phyloP scores from a whole-genome alignment of 1,284 basidiomycete genomes.

The Wolfiporia cocos region DNA sequence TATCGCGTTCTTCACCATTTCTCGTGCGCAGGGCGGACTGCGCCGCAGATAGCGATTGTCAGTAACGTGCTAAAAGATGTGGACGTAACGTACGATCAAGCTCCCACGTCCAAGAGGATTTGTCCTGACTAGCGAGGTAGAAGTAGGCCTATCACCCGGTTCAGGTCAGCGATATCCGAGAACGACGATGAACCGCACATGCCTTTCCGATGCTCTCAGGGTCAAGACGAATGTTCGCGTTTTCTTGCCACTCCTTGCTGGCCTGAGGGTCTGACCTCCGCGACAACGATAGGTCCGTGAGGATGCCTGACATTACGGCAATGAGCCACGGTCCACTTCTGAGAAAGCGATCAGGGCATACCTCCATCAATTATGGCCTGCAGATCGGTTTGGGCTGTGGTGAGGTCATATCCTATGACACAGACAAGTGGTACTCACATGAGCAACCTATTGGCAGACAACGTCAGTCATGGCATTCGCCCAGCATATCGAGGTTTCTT shows the following conservation, averaged over 20 bases:
- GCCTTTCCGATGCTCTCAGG: slow-evolving; percentile 67
- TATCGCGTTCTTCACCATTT: slow-evolving; percentile 21
- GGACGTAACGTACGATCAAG: slow-evolving; percentile 31
- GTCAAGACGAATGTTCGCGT: slow-evolving; percentile 42
- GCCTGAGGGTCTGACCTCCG: slow-evolving; percentile 14
- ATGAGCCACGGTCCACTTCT: not conserved
- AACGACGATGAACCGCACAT: slow-evolving; percentile 9
- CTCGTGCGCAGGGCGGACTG: slow-evolving; percentile 15
- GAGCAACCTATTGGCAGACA: slow-evolving; percentile 41
- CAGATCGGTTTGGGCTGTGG: not conserved
- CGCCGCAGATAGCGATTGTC: not conserved
- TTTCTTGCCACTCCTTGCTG: slow-evolving; percentile 37
- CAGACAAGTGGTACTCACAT: slow-evolving; percentile 39
- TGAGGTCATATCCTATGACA: not conserved
- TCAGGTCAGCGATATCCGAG: not conserved
- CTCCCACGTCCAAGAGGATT: slow-evolving; percentile 46
- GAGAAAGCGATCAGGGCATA: slow-evolving; percentile 6
- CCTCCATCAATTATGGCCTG: slow-evolving; percentile 37
- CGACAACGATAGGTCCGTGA: slow-evolving; percentile 36
- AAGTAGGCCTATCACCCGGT: slow-evolving; percentile 29
- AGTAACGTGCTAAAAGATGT: not conserved
- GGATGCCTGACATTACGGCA: slow-evolving; percentile 30
- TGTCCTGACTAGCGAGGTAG: slow-evolving; percentile 36
- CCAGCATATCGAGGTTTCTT: slow-evolving; percentile 12
- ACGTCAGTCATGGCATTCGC: not conserved